Base-by-base conservation (phyloP, 192 early-diverging fungal species). In the Coemansia javaensis region DNA sequence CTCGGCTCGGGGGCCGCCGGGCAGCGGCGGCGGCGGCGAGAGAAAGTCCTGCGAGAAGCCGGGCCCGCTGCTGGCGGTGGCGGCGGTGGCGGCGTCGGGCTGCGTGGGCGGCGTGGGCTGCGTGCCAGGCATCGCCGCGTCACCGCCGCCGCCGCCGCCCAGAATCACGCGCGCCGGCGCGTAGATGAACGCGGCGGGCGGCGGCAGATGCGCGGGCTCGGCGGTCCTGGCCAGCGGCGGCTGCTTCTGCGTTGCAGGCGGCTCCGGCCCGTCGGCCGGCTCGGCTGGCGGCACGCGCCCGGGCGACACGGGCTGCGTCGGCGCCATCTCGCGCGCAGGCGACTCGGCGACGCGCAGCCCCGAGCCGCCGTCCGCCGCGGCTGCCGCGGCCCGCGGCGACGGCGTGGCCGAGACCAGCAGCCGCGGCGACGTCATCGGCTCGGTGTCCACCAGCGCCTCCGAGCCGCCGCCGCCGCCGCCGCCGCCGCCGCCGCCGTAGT, bases 281-380 rank as follows among this genome's bases (percentile, higher is more conserved):
- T 22, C 28, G 13, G 42, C 27, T 15, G 50, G 46, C 24, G 67
- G 67, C 20, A 31, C 17, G 0, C 45, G 50, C 4, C n/a, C 32
- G 0, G 59, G 67, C 47, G 67, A 70, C 20, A 51, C 33, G 5
- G 67, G 67, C 41, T 63, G 67, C 0, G 66, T 70, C 39, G 54
- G 50, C 24, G 21, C 9, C 22, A 25, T 20, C 40, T 32, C 40
- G 24, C 37, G n/a, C n/a, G n/a, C n/a, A n/a, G 47, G 47, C 34
- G 56, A 58, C 56, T 58, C 56, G 13, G 39, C 47, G 18, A 58
- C 56, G 28, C 40, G 47, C 41, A 58, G 39, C 3, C n/a, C 33
- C 14, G 7, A 24, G 10, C 28, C 30, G 6, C 27, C 24, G 7
- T 30, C 32, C 13, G 21, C 22, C n/a, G 16, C 41, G 3, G 32